Evolutionary conservation across 2,329 filamentous ascomycete species (phyloP).

Genomic region (Talaromyces islandicus): DNA sequence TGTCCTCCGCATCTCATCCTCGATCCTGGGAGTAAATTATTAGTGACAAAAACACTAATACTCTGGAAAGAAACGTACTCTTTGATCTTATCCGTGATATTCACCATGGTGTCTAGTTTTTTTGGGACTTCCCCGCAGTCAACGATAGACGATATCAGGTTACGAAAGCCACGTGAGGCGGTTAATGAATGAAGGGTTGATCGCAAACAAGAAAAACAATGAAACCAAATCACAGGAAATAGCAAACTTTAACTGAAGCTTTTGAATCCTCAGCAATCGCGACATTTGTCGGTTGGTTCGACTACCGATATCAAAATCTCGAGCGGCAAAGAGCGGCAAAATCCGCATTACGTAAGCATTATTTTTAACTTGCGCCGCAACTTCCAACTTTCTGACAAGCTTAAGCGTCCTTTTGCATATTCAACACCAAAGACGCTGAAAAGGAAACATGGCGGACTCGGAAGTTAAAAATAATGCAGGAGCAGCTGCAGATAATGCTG

Average conservation of each 20-base stretch:
- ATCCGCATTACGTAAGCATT: conserved; percentile 8
- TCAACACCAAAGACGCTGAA: background rate
- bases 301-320: conserved; percentile 6
- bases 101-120: conserved; percentile 68
- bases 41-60: background rate
- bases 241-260: background rate
- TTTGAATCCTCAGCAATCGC: background rate
- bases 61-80: conserved; percentile 58
- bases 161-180: background rate
- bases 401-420: background rate
- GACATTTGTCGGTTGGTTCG: background rate
- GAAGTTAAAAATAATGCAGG: conserved; percentile 28
- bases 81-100: conserved; percentile 99
- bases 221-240: background rate
- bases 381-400: conserved; percentile 3
- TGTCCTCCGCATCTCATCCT: conserved; percentile 98
- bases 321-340: conserved; percentile 7
- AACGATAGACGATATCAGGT: background rate
- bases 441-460: conserved; percentile 23
- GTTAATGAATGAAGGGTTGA: background rate
- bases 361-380: conserved; percentile 6
- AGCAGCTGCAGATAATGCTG: conserved; percentile 42
- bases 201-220: background rate
- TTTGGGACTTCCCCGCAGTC: conserved; percentile 18
- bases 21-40: conserved; percentile 62